Conservation (phyloP, 345 rosid genomes). For the Bruguiera parviflora region DNA sequence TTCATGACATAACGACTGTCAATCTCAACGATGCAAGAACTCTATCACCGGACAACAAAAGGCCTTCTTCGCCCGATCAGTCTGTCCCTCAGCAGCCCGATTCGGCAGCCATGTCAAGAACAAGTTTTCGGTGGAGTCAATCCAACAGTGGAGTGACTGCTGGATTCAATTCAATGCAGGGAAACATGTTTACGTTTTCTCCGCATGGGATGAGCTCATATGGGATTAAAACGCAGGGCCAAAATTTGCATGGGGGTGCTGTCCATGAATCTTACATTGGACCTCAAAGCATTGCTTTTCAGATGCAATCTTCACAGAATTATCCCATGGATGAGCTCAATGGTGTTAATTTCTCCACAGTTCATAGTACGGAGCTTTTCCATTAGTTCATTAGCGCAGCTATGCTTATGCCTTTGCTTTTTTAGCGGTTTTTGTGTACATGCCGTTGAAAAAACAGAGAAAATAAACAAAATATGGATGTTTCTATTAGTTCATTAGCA, state of each 20-base stretch:
- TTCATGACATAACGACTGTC: constrained; percentile 34
- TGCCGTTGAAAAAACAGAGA: no score
- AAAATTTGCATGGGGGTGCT: constrained; percentile 26
- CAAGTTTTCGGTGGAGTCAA: constrained; percentile 53
- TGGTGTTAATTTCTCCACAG: constrained; percentile 5
- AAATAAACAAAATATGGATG: no score
- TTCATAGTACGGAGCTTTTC: constrained; percentile 1
- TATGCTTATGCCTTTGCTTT: constrained; percentile 12
- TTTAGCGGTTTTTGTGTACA: no score
- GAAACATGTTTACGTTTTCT: constrained; percentile 35
- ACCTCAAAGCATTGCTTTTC: constrained; percentile 41
- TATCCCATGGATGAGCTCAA: constrained; percentile 37
- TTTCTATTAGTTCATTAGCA: constrained; percentile 21
- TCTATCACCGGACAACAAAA: constrained; percentile 45
- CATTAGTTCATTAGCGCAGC: constrained; percentile 27
- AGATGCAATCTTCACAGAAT: constrained; percentile 42
- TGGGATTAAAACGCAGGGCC: constrained; percentile 45
- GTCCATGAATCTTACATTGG: constrained; percentile 34
- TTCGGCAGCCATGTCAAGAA: constrained; percentile 28
- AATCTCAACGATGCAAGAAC: constrained; percentile 42
- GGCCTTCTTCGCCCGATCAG: constrained; percentile 39
- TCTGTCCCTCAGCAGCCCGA: constrained; percentile 10
- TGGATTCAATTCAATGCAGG: constrained; percentile 38
- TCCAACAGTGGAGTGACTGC: constrained; percentile 34
- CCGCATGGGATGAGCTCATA: constrained; percentile 35